Evolutionary conservation across 345 rosid genomes (phyloP).

Genomic region (Pistacia atlantica): DNA sequence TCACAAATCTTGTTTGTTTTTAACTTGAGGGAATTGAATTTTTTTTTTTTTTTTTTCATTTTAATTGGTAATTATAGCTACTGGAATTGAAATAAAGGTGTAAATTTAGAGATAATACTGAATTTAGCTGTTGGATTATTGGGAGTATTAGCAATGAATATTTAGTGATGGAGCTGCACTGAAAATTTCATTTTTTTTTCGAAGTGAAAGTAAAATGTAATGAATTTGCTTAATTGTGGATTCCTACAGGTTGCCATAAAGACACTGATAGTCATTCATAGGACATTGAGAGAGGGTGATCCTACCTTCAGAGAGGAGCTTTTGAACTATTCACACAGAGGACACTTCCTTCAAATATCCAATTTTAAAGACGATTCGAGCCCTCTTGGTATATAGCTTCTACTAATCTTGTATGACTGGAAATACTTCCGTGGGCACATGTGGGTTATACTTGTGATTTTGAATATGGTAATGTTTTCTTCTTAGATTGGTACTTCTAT

Average conservation of each 20-base stretch:
- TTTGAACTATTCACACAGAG: conserved; percentile 66
- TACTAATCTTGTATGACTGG: background rate
- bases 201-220: background rate
- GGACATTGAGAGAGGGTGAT: conserved; percentile 96
- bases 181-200: too few species aligned
- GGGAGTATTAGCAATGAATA: too few species aligned
- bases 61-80: too few species aligned
- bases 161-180: too few species aligned
- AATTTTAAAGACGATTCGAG: conserved; percentile 96
- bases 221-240: background rate
- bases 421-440: background rate
- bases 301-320: conserved; percentile 93
- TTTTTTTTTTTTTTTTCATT: background rate
- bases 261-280: conserved; percentile 88
- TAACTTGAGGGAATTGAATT: background rate
- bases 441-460: background rate
- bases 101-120: too few species aligned
- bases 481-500: background rate
- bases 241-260: conserved; percentile 80
- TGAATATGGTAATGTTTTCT: conserved; percentile 2
- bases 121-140: too few species aligned
- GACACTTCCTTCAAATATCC: conserved; percentile 83
- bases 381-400: conserved; percentile 59
- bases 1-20: background rate
- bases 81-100: too few species aligned